Percentiles rank a stretch among this genome's conserved stretches.
These are phyloP conservation scores for Amoebophrya sp. DNA, from an alignment of 169 alveolate genomes.

Conservation along the genomic window DNA sequence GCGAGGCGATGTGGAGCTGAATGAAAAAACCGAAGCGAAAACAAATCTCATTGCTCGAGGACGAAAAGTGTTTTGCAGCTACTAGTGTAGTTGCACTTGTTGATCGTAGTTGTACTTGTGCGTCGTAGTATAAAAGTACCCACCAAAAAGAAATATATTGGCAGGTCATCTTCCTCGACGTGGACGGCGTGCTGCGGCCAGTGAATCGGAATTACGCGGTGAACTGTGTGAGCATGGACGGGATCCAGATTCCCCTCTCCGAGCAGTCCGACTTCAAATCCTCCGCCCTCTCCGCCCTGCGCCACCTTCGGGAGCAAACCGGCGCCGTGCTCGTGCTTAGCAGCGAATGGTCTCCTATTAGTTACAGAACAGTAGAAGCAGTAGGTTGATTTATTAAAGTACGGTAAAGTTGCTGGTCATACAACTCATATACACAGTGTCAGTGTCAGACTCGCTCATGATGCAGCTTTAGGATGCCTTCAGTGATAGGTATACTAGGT, in stretches of 20 bases:
- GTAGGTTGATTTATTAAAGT: no score
- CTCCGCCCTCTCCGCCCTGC: not conserved
- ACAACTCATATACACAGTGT: no score
- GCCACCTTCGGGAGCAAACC: not conserved
- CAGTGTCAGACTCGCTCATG: no score
- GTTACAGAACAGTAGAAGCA: no score
- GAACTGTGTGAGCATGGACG: not conserved
- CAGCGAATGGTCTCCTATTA: constrained; percentile 1
- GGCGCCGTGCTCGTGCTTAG: not conserved
- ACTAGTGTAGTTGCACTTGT: no score
- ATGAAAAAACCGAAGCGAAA: not conserved
- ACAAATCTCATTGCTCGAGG: not conserved
- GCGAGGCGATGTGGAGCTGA: not conserved
- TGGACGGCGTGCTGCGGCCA: not conserved
- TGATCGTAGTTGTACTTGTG: no score
- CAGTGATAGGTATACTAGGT: no score
- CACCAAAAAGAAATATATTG: no score
- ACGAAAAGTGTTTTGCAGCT: no score
- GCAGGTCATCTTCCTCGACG: not conserved
- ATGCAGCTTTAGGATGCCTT: no score
- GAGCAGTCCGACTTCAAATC: not conserved
- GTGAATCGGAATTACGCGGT: not conserved
- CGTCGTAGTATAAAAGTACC: no score
- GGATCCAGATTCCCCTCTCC: not conserved
- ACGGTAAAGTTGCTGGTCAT: no score